Conservation (phyloP, 768 basidiomycete species). For the Dacryopinax spathularia region DNA sequence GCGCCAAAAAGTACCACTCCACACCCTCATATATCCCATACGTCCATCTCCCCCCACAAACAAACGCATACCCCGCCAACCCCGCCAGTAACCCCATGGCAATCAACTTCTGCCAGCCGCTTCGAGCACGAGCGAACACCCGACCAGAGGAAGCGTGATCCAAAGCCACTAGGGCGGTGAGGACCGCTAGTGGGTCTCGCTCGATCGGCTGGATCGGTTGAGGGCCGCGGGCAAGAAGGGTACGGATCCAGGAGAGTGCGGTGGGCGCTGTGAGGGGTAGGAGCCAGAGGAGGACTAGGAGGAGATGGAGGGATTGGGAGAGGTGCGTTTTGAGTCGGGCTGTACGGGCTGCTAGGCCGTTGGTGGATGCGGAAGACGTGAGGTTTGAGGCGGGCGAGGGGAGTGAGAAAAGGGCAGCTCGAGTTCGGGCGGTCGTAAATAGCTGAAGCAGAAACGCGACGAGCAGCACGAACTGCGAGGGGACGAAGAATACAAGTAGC, state of each 20-base stretch:
- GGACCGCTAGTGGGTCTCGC: neutral
- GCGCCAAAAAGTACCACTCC: neutral
- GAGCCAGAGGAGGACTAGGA: neutral
- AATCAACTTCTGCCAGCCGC: neutral
- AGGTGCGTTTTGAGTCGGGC: neutral
- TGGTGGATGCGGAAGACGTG: no score
- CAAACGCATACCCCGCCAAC: neutral
- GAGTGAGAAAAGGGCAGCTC: neutral
- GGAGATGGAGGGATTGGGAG: neutral
- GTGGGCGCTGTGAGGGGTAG: neutral
- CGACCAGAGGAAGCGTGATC: neutral
- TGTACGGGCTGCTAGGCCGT: no score
- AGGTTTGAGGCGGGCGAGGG: neutral
- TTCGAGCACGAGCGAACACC: neutral
- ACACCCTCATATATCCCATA: neutral
- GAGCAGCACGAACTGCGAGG: neutral
- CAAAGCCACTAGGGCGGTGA: neutral
- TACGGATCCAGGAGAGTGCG: neutral
- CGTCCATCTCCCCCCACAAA: neutral
- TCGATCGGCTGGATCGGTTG: neutral
- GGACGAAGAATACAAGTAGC: neutral
- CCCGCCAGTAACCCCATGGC: neutral
- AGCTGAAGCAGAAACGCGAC: neutral
- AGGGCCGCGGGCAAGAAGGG: neutral
- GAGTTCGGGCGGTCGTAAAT: neutral